phyloP scores from a whole-genome alignment of 495 filamentous ascomycete genomes.

The Podospora pseudopauciseta region DNA sequence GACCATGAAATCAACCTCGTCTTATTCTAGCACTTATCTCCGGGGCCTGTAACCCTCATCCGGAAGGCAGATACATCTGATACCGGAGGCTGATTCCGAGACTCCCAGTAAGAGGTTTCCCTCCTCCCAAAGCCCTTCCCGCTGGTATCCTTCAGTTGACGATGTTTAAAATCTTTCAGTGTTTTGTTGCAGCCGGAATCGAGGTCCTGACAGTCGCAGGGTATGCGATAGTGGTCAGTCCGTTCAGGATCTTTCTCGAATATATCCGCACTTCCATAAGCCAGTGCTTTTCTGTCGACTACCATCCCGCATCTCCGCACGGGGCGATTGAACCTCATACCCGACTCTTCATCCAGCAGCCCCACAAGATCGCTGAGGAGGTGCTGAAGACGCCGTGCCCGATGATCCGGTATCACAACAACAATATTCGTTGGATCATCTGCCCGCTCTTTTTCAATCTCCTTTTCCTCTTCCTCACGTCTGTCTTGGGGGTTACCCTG shows the following conservation, averaged over 20 bases:
- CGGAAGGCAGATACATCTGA: not conserved
- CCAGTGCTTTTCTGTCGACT: constrained; percentile 7
- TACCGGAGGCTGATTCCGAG: not conserved
- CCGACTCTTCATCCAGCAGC: constrained; percentile 11
- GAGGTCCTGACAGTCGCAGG: constrained; percentile 6
- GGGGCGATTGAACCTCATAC: constrained; percentile 13
- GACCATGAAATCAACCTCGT: too few species aligned
- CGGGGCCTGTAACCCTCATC: not conserved
- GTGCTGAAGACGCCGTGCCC: constrained; percentile 12
- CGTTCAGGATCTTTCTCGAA: too few species aligned
- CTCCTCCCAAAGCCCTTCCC: not conserved
- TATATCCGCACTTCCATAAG: not conserved
- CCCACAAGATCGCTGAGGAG: constrained; percentile 11
- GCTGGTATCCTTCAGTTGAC: not conserved
- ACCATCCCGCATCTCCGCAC: constrained; percentile 13
- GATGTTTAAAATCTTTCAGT: not conserved
- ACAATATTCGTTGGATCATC: not conserved
- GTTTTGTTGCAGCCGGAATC: not conserved
- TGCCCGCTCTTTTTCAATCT: constrained; percentile 4
- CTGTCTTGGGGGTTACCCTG: constrained; percentile 1
- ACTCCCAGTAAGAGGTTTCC: not conserved
- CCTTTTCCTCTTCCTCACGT: not conserved
- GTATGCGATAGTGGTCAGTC: constrained; percentile 1
- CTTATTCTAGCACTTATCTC: not conserved
- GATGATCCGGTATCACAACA: constrained; percentile 14